Evolutionary conservation across 345 rosid genomes (phyloP).

Genomic region (Melaleuca quinquenervia): DNA sequence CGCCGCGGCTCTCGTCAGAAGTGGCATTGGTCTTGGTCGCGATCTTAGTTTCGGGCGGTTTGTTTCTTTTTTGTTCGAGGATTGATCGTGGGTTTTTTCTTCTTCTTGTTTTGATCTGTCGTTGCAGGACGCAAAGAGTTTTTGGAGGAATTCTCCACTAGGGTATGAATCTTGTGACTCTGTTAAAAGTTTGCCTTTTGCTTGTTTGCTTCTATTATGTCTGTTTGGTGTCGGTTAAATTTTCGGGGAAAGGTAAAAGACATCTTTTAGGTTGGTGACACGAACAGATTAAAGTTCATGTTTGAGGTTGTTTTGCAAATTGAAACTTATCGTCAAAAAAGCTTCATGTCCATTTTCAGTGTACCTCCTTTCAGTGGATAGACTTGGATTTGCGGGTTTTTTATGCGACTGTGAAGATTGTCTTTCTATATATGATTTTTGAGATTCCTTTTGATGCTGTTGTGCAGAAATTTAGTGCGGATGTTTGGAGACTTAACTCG

Average conservation of each 20-base stretch:
- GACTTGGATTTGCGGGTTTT: background rate
- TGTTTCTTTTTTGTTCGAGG: background rate
- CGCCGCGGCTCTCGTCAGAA: too few relatives aligned
- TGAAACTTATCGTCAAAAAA: background rate
- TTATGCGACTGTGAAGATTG: background rate
- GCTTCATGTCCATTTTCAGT: background rate
- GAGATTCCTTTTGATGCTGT: slow-evolving; percentile 5
- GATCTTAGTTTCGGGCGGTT: background rate
- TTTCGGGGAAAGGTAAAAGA: background rate
- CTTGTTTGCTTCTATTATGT: background rate
- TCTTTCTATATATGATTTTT: background rate
- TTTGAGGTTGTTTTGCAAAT: background rate
- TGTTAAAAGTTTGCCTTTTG: background rate
- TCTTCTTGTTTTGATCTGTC: slow-evolving; percentile 10
- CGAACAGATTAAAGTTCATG: background rate
- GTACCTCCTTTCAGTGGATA: background rate
- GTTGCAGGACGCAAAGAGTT: slow-evolving; percentile 54
- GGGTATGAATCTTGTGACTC: slow-evolving; percentile 31
- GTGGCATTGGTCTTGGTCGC: background rate
- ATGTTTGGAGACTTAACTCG: slow-evolving; percentile 35
- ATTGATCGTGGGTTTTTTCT: background rate
- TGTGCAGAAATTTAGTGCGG: slow-evolving; percentile 51
- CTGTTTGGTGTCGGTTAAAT: background rate
- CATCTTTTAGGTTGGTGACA: background rate
- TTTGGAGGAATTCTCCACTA: slow-evolving; percentile 41